These are phyloP conservation scores for Metschnikowia cubensis DNA, from an alignment of 805 yeast species.

Conservation along the genomic window DNA sequence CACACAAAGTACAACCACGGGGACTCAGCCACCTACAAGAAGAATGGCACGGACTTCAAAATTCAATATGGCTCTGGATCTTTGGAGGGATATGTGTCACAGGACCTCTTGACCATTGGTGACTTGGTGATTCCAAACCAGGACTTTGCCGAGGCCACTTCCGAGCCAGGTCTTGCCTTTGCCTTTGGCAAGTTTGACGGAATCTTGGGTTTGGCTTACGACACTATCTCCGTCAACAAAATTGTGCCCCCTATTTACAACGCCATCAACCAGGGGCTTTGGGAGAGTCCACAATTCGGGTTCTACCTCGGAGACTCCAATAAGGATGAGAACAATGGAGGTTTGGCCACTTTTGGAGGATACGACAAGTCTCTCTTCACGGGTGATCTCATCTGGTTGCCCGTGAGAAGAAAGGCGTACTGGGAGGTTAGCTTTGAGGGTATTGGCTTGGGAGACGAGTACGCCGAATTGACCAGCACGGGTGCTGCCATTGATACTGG, in stretches of 20 bases:
- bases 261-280: slow-evolving; percentile 74
- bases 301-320: slow-evolving; percentile 83
- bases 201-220: slow-evolving; percentile 91
- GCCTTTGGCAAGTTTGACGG: slow-evolving; percentile 99
- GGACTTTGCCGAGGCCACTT: slow-evolving; percentile 95
- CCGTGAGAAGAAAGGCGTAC: slow-evolving; percentile 98
- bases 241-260: slow-evolving; percentile 93
- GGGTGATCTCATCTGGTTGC: slow-evolving; percentile 92
- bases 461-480: slow-evolving; percentile 70
- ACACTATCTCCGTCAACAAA: slow-evolving; percentile 81
- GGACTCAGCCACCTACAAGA: slow-evolving; percentile 75
- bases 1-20: slow-evolving; percentile 88
- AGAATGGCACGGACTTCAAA: slow-evolving; percentile 81
- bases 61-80: slow-evolving; percentile 93
- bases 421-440: slow-evolving; percentile 97
- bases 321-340: slow-evolving; percentile 68
- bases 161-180: slow-evolving; percentile 95
- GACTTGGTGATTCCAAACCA: slow-evolving; percentile 81
- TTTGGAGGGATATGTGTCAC: slow-evolving; percentile 86
- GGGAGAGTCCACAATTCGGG: slow-evolving; percentile 82
- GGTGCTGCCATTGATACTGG: slow-evolving; percentile 99
- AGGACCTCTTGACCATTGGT: slow-evolving; percentile 78
- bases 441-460: slow-evolving; percentile 87
- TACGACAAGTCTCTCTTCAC: slow-evolving; percentile 67
- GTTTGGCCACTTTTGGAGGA: slow-evolving; percentile 95